Evolutionary conservation across 306 rosid species (phyloP).

Genomic region (Argentina anserina): DNA sequence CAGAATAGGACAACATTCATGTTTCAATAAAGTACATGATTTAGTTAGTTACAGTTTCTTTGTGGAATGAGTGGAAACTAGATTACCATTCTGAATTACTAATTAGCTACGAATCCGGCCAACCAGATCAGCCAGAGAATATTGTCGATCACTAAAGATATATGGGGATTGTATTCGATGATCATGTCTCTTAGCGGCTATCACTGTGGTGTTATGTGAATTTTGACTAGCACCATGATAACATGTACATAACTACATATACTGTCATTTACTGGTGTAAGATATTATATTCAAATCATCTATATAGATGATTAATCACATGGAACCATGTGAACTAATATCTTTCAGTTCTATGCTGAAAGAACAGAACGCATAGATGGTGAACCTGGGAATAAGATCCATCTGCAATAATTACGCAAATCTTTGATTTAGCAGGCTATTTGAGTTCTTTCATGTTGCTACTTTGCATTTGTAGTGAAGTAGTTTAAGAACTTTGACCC

Average conservation of each 20-base stretch:
- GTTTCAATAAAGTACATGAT: conserved; percentile 2
- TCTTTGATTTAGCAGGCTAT: neutral
- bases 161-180: neutral
- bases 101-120: neutral
- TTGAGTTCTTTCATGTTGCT: neutral
- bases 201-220: neutral
- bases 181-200: neutral
- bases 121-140: neutral
- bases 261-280: neutral
- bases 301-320: neutral
- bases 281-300: neutral
- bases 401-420: neutral
- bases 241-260: neutral
- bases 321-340: neutral
- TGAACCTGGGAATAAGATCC: neutral
- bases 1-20: neutral
- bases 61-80: neutral
- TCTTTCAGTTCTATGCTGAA: neutral
- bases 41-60: neutral
- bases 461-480: neutral
- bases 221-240: neutral
- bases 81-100: neutral
- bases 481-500: neutral
- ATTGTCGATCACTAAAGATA: neutral
- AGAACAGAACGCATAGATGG: neutral